Percentiles rank a stretch among this genome's conserved stretches.
Evolutionary conservation across 2,329 filamentous ascomycete species (phyloP).

Genomic region (Talaromyces islandicus): DNA sequence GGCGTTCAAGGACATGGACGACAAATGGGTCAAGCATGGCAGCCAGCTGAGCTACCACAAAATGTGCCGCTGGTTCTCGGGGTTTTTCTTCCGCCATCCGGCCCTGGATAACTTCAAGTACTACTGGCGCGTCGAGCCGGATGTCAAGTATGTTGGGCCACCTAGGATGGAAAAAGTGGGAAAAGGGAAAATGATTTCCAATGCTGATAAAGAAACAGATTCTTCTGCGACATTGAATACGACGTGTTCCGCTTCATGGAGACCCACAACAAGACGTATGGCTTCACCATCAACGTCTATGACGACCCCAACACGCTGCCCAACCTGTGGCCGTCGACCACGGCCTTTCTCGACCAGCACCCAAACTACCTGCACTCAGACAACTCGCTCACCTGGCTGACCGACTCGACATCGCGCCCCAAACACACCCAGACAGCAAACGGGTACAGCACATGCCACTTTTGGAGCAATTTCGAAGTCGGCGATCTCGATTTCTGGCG

Average conservation of each 20-base stretch:
- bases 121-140: constrained; percentile 98
- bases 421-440: constrained; percentile 74
- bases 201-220: background rate
- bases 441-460: constrained; percentile 96
- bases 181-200: too few species aligned
- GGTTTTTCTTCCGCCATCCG: constrained; percentile 94
- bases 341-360: constrained; percentile 80
- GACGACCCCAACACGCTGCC: constrained; percentile 82
- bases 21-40: constrained; percentile 86
- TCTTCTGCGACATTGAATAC: constrained; percentile 98
- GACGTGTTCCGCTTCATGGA: constrained; percentile 98
- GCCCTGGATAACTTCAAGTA: constrained; percentile 75
- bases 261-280: constrained; percentile 97
- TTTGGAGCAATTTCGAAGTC: constrained; percentile 99
- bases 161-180: too few species aligned
- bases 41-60: constrained; percentile 88
- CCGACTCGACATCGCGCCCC: constrained; percentile 68
- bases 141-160: constrained; percentile 75
- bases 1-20: constrained; percentile 73
- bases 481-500: constrained; percentile 90
- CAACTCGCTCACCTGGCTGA: constrained; percentile 83
- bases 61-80: constrained; percentile 99
- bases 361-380: constrained; percentile 73
- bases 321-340: constrained; percentile 89
- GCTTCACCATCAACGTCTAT: constrained; percentile 96